phyloP scores from a whole-genome alignment of 352 stramenopile species.

The Phytophthora constricta region DNA sequence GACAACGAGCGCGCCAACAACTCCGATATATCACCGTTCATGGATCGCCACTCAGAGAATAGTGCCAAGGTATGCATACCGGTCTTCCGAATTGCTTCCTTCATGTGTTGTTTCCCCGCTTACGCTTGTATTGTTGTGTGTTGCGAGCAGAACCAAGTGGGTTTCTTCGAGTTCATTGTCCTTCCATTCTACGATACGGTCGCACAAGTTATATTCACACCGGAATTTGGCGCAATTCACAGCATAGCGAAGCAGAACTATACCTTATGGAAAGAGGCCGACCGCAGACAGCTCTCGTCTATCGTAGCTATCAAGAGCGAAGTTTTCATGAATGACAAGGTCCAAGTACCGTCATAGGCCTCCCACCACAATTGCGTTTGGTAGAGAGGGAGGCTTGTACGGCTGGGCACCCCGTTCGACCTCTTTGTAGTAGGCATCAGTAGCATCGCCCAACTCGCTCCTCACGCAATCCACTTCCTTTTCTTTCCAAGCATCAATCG shows the following conservation, averaged over 20 bases:
- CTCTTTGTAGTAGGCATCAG: slow-evolving; percentile 42
- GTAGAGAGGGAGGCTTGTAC: slow-evolving; percentile 22
- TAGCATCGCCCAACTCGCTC: slow-evolving; percentile 31
- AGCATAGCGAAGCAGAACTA: slow-evolving; percentile 87
- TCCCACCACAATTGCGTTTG: slow-evolving; percentile 17
- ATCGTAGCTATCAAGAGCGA: slow-evolving; percentile 84
- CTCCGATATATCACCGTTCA: slow-evolving; percentile 92
- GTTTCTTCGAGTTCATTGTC: slow-evolving; percentile 89
- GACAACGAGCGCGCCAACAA: slow-evolving; percentile 92
- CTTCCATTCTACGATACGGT: slow-evolving; percentile 84
- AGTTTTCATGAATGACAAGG: slow-evolving; percentile 75
- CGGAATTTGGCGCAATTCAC: slow-evolving; percentile 74
- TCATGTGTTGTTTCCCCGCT: not conserved
- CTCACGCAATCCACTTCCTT: slow-evolving; percentile 35
- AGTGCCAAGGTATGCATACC: slow-evolving; percentile 69
- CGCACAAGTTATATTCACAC: slow-evolving; percentile 76
- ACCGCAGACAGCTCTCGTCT: slow-evolving; percentile 79
- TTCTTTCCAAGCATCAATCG: slow-evolving; percentile 19
- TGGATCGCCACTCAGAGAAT: slow-evolving; percentile 90
- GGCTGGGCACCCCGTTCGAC: slow-evolving; percentile 35
- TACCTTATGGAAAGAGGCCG: slow-evolving; percentile 85
- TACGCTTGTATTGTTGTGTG: not conserved
- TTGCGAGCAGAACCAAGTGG: slow-evolving; percentile 76
- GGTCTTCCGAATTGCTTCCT: not conserved
- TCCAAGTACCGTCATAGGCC: slow-evolving; percentile 54